Evolutionary conservation across 768 basidiomycete species (phyloP), one percentile per base, ranked within the genome.

Genomic region (Gloeopeniophorella convolvens): DNA sequence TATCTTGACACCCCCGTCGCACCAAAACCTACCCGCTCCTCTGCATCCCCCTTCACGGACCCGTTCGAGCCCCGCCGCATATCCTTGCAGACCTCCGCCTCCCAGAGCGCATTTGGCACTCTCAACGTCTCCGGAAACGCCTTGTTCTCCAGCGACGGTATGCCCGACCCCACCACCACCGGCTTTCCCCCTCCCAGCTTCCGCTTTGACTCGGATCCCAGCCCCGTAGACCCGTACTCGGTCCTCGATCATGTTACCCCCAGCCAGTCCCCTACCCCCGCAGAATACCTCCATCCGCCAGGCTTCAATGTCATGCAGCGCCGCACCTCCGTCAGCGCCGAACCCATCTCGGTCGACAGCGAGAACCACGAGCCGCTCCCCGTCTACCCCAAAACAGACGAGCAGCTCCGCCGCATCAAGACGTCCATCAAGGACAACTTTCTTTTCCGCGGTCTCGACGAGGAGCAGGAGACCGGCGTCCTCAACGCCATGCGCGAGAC

Each of bases 401-500:
- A 91, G 57, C 96, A 99, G 68, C 75, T 93, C 27, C 75, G 76
- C 21, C 81, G 95, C 45, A 97, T 99, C 70, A 87, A 85, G 63
- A 72, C 79, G 7, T 89, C 92, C 41, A 96, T 93, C 56, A 74
- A 79, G 26, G 81, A 83, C 63, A 92, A 94, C 66, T 91, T 98
- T 62, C 81, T 97, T 50, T 99, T 99, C 74, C 80, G 91, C 44
- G 92, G 95, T 66, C 81, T 99, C 12, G 94, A 97, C 59, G 91
- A 96, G 60, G 95, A 97, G 62, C 95, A 98, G 67, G 86, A 89
- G 67, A 80, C 79, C 1, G 92, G 93, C 37, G 95, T 94, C 16
- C 72, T 98, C 20, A 87, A 86, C 48, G 96, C 96, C 21, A 98
- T 99, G 94, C 86, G 85, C 65, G 96, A 99, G 69, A 76, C 81